These are phyloP conservation scores for Kwoniella dejecticola DNA, from an alignment of 768 basidiomycete genomes.

Conservation along the genomic window DNA sequence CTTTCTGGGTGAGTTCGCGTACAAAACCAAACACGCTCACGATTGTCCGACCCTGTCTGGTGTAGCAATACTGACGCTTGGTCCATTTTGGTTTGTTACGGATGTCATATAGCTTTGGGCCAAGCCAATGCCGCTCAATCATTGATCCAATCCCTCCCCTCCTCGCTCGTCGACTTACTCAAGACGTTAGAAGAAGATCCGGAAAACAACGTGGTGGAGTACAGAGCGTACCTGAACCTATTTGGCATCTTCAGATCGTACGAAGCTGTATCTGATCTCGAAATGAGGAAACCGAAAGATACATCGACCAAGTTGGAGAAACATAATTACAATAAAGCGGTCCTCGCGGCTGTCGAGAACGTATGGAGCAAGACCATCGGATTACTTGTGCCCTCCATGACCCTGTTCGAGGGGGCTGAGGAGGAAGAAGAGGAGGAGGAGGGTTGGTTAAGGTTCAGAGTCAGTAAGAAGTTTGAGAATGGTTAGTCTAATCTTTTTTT, in stretches of 20 bases:
- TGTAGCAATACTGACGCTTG: too few relatives aligned
- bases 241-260: constrained; percentile 46
- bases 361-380: constrained; percentile 15
- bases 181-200: constrained; percentile 23
- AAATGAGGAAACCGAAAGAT: constrained; percentile 34
- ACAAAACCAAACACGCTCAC: too few relatives aligned
- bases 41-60: too few relatives aligned
- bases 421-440: constrained; percentile 11
- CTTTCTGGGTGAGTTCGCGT: constrained; percentile 71
- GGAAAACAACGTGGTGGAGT: constrained; percentile 39
- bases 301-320: constrained; percentile 53
- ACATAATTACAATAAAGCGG: constrained; percentile 49
- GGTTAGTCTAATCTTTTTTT: constrained; percentile 8
- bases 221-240: constrained; percentile 39
- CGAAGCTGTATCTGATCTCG: constrained; percentile 42
- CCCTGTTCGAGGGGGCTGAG: background rate
- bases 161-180: constrained; percentile 29
- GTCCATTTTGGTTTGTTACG: too few relatives aligned
- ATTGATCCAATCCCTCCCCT: constrained; percentile 48
- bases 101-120: constrained; percentile 68
- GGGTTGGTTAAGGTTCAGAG: constrained; percentile 22
- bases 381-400: background rate
- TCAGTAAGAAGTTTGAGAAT: constrained; percentile 15
- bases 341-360: constrained; percentile 13
- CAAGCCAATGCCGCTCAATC: constrained; percentile 66